Conservation (phyloP, 257 asterid genomes). For the Galeopsis tetrahit region DNA sequence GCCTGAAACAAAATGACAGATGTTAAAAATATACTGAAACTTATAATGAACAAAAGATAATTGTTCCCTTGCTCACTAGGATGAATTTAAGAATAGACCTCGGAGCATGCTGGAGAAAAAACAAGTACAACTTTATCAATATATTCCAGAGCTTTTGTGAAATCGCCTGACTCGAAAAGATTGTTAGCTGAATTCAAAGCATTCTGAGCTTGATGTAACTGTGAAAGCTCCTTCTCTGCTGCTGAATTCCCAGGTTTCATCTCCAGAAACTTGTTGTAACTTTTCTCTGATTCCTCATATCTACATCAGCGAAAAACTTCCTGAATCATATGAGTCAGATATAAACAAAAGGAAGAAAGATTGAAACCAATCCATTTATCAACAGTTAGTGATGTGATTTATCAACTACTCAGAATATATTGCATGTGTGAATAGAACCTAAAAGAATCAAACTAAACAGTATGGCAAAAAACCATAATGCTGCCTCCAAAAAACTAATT, state of each 20-base stretch:
- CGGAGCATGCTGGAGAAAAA: conserved; percentile 88
- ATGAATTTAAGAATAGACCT: conserved; percentile 50
- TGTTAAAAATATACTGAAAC: neutral
- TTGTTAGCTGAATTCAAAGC: conserved; percentile 69
- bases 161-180: conserved; percentile 72
- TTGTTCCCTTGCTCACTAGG: conserved; percentile 6
- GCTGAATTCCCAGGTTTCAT: conserved; percentile 73
- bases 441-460: neutral
- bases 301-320: conserved; percentile 70
- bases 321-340: conserved; percentile 47
- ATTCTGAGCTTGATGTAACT: conserved; percentile 70
- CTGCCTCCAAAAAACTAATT: neutral
- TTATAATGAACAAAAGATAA: neutral
- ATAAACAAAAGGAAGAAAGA: conserved; percentile 23
- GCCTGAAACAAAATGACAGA: conserved; percentile 58
- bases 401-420: neutral
- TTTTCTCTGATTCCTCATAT: conserved; percentile 82
- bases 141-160: conserved; percentile 68
- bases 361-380: neutral
- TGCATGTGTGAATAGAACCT: conserved; percentile 3
- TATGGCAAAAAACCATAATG: conserved; percentile 5
- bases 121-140: conserved; percentile 84
- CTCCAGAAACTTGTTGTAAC: conserved; percentile 78
- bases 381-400: conserved; percentile 10
- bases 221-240: conserved; percentile 90